A percentile compares a stretch with the other conserved stretches of the same genome.
These are phyloP conservation scores for Rhizophagus clarus DNA, from an alignment of 192 early-diverging fungal species.

Conservation along the genomic window DNA sequence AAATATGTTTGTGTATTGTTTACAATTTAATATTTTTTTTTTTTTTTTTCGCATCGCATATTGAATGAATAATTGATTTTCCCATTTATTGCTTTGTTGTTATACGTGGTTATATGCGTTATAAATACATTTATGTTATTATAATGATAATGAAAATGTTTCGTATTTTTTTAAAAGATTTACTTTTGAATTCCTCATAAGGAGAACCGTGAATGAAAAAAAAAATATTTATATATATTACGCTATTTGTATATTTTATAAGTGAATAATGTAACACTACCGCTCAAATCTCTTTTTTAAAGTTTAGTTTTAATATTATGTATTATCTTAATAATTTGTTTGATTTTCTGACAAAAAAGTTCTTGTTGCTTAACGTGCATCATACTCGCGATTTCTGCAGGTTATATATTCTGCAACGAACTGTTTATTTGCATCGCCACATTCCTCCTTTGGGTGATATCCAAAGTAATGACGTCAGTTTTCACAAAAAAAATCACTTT, in stretches of 20 bases:
- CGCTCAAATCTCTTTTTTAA: not conserved
- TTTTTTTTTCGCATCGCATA: too few relatives aligned
- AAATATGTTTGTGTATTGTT: too few relatives aligned
- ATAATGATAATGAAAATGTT: too few relatives aligned
- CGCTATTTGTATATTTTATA: too few relatives aligned
- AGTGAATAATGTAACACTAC: not conserved
- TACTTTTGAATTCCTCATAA: not conserved
- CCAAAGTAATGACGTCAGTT: not conserved
- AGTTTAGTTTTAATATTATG: not conserved
- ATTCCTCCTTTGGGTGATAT: not conserved
- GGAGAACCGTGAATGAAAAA: not conserved
- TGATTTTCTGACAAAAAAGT: not conserved
- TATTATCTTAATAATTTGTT: too few relatives aligned
- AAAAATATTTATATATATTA: too few relatives aligned
- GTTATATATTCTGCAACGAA: not conserved
- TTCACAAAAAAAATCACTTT: too few relatives aligned
- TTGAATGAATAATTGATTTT: too few relatives aligned
- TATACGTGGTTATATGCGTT: too few relatives aligned
- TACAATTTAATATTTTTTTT: too few relatives aligned
- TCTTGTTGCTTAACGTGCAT: not conserved
- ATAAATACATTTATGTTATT: too few relatives aligned
- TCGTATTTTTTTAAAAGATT: not conserved
- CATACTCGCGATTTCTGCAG: not conserved
- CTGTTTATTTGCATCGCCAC: not conserved
- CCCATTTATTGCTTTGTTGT: too few relatives aligned